phyloP scores from a whole-genome alignment of 305 asterid species.

The Solanum hybrid region DNA sequence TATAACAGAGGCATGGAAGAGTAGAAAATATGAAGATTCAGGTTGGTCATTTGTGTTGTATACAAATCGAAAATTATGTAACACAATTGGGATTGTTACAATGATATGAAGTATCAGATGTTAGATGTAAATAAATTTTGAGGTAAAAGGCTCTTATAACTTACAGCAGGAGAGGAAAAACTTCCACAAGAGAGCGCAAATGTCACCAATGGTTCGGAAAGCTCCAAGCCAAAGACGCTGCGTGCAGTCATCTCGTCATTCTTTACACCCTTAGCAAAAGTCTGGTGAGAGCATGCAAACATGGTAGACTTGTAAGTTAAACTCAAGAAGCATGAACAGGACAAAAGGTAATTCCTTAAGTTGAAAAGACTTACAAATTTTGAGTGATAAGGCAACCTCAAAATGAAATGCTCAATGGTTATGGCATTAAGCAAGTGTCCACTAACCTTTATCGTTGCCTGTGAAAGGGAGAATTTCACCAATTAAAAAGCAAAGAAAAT shows the following conservation, averaged over 20 bases:
- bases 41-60: neutral
- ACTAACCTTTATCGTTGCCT: conserved; percentile 70
- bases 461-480: conserved; percentile 5
- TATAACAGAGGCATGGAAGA: neutral
- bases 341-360: neutral
- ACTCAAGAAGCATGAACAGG: neutral
- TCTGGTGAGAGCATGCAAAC: conserved; percentile 25
- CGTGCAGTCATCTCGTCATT: conserved; percentile 41
- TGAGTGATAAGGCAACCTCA: conserved; percentile 67
- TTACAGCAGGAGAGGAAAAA: conserved; percentile 84
- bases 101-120: neutral
- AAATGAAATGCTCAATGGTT: conserved; percentile 67
- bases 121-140: neutral
- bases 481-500: neutral
- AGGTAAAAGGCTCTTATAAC: neutral
- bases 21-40: neutral
- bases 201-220: conserved; percentile 67
- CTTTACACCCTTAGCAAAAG: conserved; percentile 46
- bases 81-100: neutral
- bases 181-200: conserved; percentile 82
- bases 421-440: conserved; percentile 60
- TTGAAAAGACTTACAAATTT: conserved; percentile 35
- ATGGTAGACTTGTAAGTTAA: neutral
- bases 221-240: conserved; percentile 50
- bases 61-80: neutral